Base-by-base conservation (phyloP, 2,329 filamentous ascomycete genomes). In the Alternaria incomplexa region DNA sequence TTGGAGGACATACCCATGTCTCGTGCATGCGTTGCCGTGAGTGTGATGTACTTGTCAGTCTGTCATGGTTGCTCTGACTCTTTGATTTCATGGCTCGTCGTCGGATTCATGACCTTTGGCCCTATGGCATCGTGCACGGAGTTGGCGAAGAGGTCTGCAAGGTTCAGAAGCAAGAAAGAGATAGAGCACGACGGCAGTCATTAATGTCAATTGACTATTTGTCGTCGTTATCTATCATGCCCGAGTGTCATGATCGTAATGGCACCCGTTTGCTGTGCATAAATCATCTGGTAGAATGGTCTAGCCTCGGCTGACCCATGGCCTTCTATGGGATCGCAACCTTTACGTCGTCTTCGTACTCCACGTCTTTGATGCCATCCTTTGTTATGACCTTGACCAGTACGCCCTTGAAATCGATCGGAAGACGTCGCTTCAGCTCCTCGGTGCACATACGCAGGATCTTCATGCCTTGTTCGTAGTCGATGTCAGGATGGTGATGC, bases 381-480 rank as follows among this genome's bases (percentile, higher is more conserved):
- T 96, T 97, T 66, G 93, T 97, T 75, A 99, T 89, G 36, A 93
- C 91, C 87, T 98, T 98, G 75, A 99, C 94, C 56, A 90, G 74
- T 74, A 97, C 92, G 43, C 96, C 96, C 87, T 99, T 99, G 88
- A 98, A 99, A 81, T 99, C 96, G 79, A 99, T 94, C 63, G 96
- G 96, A 86, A 99, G 88, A 82, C 96, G 89, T 80, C 96, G 90
- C 88, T 97, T 97, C 79, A 99, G 85, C 86, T 99, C 96, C 81
- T 98, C 94, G 71, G 93, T 96, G 84, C 96, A 99, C 90, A 97
- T 91, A 74, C 89, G 90, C 76, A 99, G 85, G 67, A 99, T 89
- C 86, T 97, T 96, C 83, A 97, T 88, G 61, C 96, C 96, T 81
- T 97, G 88, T 66, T 91, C 93, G 58, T 96, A 89, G 65, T 87